Evolutionary conservation across 2,329 filamentous ascomycete genomes (phyloP).

Genomic region (Pseudofabraea citricarpa): DNA sequence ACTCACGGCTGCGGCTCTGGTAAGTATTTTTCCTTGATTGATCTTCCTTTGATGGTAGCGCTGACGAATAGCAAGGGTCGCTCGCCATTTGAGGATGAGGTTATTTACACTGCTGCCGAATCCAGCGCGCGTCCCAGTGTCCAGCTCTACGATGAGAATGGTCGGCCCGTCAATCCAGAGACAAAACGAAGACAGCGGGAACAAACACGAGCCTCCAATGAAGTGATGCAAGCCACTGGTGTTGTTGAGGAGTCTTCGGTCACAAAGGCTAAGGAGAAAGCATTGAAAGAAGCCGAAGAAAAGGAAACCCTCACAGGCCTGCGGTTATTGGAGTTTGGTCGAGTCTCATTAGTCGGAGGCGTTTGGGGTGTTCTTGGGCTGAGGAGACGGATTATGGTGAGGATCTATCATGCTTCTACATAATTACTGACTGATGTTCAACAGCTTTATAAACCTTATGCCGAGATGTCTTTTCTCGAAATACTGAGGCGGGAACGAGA

Average conservation of each 20-base stretch:
- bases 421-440: constrained; percentile 5
- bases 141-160: constrained; percentile 27
- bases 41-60: not conserved
- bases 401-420: not conserved
- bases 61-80: constrained; percentile 21
- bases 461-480: constrained; percentile 16
- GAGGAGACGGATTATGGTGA: constrained; percentile 26
- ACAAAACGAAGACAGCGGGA: constrained; percentile 26
- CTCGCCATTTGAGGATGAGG: constrained; percentile 27
- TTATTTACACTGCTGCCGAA: constrained; percentile 16
- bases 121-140: not conserved
- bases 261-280: constrained; percentile 17
- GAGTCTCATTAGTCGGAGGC: constrained; percentile 20
- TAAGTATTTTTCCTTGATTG: constrained; percentile 9
- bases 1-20: constrained; percentile 20
- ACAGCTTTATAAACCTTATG: constrained; percentile 28
- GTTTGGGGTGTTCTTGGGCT: constrained; percentile 29
- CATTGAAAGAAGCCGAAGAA: constrained; percentile 13
- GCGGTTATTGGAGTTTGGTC: constrained; percentile 23
- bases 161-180: constrained; percentile 26
- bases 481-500: constrained; percentile 21
- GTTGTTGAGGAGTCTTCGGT: constrained; percentile 25
- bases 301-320: constrained; percentile 24
- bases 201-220: constrained; percentile 28
- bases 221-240: constrained; percentile 30